A percentile compares a stretch with the other conserved stretches of the same genome.
Evolutionary conservation across 179 eudicot genomes (phyloP).

Genomic region (Corrigiola litoralis): DNA sequence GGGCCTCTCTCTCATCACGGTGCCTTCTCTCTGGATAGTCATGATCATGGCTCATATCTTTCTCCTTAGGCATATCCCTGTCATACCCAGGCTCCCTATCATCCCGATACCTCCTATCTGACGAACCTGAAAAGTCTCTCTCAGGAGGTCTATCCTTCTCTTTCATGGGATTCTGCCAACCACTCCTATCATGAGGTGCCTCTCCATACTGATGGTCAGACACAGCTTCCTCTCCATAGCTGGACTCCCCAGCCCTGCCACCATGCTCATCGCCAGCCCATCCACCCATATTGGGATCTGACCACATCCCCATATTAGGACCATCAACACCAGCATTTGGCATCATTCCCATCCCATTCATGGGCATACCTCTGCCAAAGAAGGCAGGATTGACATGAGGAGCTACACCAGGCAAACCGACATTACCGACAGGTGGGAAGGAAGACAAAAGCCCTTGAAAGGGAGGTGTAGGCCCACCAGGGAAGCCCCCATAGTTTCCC

Average conservation of each 20-base stretch:
- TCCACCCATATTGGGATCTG: constrained; percentile 66
- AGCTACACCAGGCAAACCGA: constrained; percentile 67
- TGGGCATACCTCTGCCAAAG: constrained; percentile 68
- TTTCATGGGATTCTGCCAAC: constrained; percentile 51
- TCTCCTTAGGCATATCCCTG: constrained; percentile 59
- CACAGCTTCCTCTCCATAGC: constrained; percentile 78
- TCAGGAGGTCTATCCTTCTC: constrained; percentile 74
- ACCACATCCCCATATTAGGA: constrained; percentile 66
- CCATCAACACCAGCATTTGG: constrained; percentile 56
- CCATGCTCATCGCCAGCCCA: constrained; percentile 81
- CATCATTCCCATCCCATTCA: constrained; percentile 71
- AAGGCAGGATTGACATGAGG: constrained; percentile 77
- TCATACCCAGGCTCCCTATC: constrained; percentile 72
- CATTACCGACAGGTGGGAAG: constrained; percentile 56
- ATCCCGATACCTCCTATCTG: constrained; percentile 71
- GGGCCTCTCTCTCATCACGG: constrained; percentile 54
- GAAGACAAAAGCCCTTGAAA: constrained; percentile 49
- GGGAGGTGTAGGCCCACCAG: constrained; percentile 60
- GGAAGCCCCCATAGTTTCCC: constrained; percentile 71
- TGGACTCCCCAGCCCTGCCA: constrained; percentile 71
- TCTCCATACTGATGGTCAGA: constrained; percentile 84
- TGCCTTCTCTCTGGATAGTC: constrained; percentile 62
- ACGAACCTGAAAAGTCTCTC: constrained; percentile 71
- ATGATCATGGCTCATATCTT: constrained; percentile 43
- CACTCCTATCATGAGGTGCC: constrained; percentile 58